Evolutionary conservation across 441 rosid species (phyloP), one percentile per base, ranked within the genome.

Genomic region (Rhodomyrtus psidioides): DNA sequence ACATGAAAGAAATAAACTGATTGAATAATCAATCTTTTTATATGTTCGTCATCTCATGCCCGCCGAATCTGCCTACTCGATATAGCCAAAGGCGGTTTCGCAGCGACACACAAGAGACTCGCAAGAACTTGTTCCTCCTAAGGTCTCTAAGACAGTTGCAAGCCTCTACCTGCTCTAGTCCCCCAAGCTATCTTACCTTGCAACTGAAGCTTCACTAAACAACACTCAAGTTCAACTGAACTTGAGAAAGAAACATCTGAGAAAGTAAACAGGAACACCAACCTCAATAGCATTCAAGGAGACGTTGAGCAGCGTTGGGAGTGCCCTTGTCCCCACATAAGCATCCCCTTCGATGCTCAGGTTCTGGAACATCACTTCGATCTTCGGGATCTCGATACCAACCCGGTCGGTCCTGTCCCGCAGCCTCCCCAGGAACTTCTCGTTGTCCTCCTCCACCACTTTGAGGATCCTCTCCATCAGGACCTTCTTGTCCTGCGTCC

Each of bases 291-390:
- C 83, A 83, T 96, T 96, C 55, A 96, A 82, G 86, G 95, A 85
- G 84, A 87, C 92, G 86, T 95, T 96, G 76, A 90, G 83, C 90
- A 96, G 90, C 85, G 97, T 94, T 14, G 98, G 98, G 87, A 94
- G 93, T 1, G 99, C 98, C 90, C 99, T 94, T 88, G 93, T 94
- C 70, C 98, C 99, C 59, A 93, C 87, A 88, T 92, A 91, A 6
- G 93, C 94, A 53, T 95, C 93, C 84, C 99, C 98, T 60, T 92
- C 92, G 3, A 96, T 91, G 1, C 93, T 90, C 59, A 96, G 70
- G 82, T 93, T 87, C 89, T 96, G 92, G 81, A 88, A 95, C 76
- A 97, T 92, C 26, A 95, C 97, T 91, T 96, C 98, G 79, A 96
- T 93, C 84, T 92, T 93, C 1, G 98, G 97, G 59, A 93, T 87